These are phyloP conservation scores for Syzygium malaccense DNA, from an alignment of 441 rosid species.

Conservation along the genomic window DNA sequence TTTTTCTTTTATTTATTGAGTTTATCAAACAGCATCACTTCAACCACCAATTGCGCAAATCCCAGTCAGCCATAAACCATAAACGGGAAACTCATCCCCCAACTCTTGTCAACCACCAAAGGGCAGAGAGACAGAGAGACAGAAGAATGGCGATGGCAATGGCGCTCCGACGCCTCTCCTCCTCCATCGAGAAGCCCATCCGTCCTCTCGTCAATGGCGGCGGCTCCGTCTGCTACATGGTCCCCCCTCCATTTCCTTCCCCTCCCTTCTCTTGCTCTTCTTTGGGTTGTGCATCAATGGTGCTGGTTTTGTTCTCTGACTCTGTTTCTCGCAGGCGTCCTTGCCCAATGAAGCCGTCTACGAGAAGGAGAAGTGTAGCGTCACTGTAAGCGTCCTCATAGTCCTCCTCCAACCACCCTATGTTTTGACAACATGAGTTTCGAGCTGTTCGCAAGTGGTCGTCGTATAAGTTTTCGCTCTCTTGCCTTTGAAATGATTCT, in stretches of 20 bases:
- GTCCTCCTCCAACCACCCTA: background rate
- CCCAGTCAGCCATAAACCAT: slow-evolving; percentile 36
- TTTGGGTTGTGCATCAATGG: background rate
- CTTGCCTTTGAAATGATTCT: background rate
- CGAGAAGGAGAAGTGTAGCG: slow-evolving; percentile 60
- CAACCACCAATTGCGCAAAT: slow-evolving; percentile 34
- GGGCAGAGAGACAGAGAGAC: background rate
- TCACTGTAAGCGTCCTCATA: slow-evolving; percentile 40
- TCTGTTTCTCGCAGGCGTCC: slow-evolving; percentile 50
- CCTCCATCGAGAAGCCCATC: slow-evolving; percentile 69
- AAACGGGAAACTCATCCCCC: background rate
- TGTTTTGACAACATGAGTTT: background rate
- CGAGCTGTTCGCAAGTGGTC: background rate
- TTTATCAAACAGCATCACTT: background rate
- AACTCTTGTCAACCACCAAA: background rate
- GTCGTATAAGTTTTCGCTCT: background rate
- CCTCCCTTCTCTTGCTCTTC: background rate
- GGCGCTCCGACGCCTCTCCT: slow-evolving; percentile 91
- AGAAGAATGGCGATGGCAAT: slow-evolving; percentile 78
- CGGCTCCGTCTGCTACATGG: slow-evolving; percentile 60
- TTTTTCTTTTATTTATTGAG: background rate
- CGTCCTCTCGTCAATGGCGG: slow-evolving; percentile 69
- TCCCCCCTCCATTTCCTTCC: background rate
- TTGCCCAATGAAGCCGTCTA: slow-evolving; percentile 91
- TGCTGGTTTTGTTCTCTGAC: background rate